Evolutionary conservation across 371 early-diverging fungal genomes (phyloP), one percentile per base, ranked within the genome.

Genomic region (Mycotypha africana): DNA sequence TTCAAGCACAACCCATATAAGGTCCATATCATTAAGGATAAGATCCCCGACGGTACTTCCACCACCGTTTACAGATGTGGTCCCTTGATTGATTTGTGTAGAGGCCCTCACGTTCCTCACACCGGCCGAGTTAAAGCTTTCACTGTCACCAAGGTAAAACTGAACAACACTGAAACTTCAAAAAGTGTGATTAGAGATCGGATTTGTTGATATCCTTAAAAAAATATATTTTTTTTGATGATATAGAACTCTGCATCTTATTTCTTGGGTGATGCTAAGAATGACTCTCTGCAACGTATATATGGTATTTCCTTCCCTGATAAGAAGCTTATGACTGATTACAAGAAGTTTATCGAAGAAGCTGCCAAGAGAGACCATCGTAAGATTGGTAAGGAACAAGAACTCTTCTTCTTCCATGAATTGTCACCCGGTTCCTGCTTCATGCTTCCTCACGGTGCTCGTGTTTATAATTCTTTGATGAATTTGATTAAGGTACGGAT

Each of bases 251-350:
- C 98, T 42, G 78, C 97, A 23, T 92, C 98, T 15, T 99, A 99
- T 81, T 99, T 99, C 67, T 77, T 99, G 68, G 98, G 97, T 54
- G 96, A 99, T 67, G 83, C 93, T 42, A 89, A 88, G 56, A 96
- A 98, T 63, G 95, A 95, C 51, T 92, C 95, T 21, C 82, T 99
- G 24, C 99, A 99, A 73, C 92, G 99, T 65, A 77, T 99, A 42
- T 99, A 99, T 62, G 99, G 98, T 50, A 88, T 99, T 45, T 95
- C 99, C 20, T 99, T 99, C 91, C 99, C 99, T 16, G 91, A 89
- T 55, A 86, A 82, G 70, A 93, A 94, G 78, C 85, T 89, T 64
- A 82, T 99, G 89, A 85, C 90, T 42, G 92, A 95, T 72, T 90
- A 96, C 74, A 86, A 93, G 58, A 81, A 89, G 58, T 91, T 92